Evolutionary conservation across 2,329 filamentous ascomycete genomes (phyloP), one percentile per base, ranked within the genome.

Genomic region (Diaporthe sp.): DNA sequence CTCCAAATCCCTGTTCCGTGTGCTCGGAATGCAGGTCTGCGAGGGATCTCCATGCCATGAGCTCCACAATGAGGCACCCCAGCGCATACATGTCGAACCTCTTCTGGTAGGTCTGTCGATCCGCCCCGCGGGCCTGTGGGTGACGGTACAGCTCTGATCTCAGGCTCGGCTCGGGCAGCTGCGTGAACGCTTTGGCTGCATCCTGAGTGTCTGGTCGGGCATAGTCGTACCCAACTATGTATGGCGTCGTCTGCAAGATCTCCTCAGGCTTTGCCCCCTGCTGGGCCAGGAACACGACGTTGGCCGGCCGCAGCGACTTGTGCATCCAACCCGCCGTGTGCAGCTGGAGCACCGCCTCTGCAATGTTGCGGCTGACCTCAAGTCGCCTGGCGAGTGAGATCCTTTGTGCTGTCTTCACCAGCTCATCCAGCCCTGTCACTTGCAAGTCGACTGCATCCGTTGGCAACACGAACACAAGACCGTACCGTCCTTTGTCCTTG

Each of bases 281-380:
- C 34, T 75, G 60, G 22, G 78, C 77, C 25, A 80, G 74, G 63
- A 82, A 81, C 34, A 82, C 70, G 49, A 83, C 75, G 34, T 81
- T 82, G 17, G 81, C 79, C 15, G 80, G 76, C n/a, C 79, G 77
- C 39, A 83, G 75, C 37, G 74, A 77, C 70, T 82, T 83, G 77
- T 82, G 81, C 34, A 82, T 76, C 81, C 81, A 83, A 22, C 81
- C 81, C 22, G 79, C 79, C 8, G 81, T 82, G 75, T 82, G 81
- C 7, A 82, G 76, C 63, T 80, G 80, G 9, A 82, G 76, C 9
- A 82, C 70, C 15, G 80, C 80, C 60, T 81, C 77, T 22, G 78
- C 78, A n/a, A 81, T 75, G 10, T 44, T 65, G 31, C 75, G 77
- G 20, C 74, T 76, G 9, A 81, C 47, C 28, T 76, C 72, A 58